Conservation (phyloP, 2,329 filamentous ascomycete species). For the Uncinocarpus reesii region DNA sequence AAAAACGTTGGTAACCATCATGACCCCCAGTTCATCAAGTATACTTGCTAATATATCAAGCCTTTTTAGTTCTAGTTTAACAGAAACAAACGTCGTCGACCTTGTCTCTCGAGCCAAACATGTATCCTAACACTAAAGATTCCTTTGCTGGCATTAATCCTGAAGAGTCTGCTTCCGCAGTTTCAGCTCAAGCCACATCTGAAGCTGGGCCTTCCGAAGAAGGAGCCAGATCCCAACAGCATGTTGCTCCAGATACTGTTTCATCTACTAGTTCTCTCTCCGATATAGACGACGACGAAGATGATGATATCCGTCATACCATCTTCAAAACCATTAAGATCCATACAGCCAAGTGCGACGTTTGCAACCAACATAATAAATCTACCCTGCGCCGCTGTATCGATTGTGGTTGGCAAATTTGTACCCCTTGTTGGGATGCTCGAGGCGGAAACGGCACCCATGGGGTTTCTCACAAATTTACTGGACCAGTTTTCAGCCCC, state of each 20-base stretch:
- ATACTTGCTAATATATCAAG: neutral
- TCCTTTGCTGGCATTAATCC: neutral
- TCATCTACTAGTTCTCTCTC: neutral
- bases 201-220: neutral
- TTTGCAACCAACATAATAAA: constrained; percentile 28
- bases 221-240: neutral
- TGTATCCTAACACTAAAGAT: neutral
- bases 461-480: constrained; percentile 15
- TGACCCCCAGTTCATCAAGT: neutral
- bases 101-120: too few species aligned
- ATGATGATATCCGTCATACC: constrained; percentile 15
- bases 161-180: neutral
- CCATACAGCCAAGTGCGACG: constrained; percentile 32
- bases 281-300: constrained; percentile 4
- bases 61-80: neutral
- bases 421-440: constrained; percentile 24
- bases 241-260: neutral
- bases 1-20: neutral
- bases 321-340: constrained; percentile 24
- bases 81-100: too few species aligned
- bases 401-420: constrained; percentile 29
- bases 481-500: constrained; percentile 15
- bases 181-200: neutral
- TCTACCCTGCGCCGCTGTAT: constrained; percentile 26
- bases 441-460: constrained; percentile 19